Conservation (phyloP, 805 yeast genomes). For the Yarrowia deformans region DNA sequence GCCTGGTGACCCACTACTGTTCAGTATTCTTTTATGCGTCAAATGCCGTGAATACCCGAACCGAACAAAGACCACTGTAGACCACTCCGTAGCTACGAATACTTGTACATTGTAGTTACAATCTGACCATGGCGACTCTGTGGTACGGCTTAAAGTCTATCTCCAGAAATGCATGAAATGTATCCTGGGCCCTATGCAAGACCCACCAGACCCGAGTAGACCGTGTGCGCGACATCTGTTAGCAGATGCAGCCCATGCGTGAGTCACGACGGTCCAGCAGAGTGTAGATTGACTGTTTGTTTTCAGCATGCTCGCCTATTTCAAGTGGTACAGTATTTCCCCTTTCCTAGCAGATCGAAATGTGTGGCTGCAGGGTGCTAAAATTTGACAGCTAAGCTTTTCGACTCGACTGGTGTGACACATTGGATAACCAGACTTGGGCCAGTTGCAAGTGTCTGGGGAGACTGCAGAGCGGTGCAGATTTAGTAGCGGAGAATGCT, state of each 20-base stretch:
- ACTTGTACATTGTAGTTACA: too few relatives aligned
- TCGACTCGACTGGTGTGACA: not conserved
- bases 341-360: not conserved
- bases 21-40: not conserved
- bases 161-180: conserved; percentile 37
- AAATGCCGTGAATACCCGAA: conserved; percentile 21
- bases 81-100: too few relatives aligned
- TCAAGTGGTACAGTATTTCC: too few relatives aligned
- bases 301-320: not conserved
- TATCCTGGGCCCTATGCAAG: conserved; percentile 5
- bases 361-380: conserved; percentile 1
- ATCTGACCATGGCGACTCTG: too few relatives aligned
- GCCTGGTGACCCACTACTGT: conserved; percentile 3
- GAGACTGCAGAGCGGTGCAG: conserved; percentile 19
- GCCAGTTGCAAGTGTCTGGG: not conserved
- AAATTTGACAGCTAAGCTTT: conserved; percentile 11
- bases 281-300: not conserved
- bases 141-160: conserved; percentile 22
- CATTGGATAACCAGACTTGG: not conserved
- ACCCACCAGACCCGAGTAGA: conserved; percentile 31
- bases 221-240: conserved; percentile 11
- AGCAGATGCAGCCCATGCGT: conserved; percentile 6
- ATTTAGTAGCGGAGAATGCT: not conserved
- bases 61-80: too few relatives aligned
- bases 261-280: not conserved